A percentile compares a stretch with the other conserved stretches of the same genome.
These are phyloP conservation scores for Chloris gayana DNA, from an alignment of 176 grass and related monocot genomes.

Conservation along the genomic window DNA sequence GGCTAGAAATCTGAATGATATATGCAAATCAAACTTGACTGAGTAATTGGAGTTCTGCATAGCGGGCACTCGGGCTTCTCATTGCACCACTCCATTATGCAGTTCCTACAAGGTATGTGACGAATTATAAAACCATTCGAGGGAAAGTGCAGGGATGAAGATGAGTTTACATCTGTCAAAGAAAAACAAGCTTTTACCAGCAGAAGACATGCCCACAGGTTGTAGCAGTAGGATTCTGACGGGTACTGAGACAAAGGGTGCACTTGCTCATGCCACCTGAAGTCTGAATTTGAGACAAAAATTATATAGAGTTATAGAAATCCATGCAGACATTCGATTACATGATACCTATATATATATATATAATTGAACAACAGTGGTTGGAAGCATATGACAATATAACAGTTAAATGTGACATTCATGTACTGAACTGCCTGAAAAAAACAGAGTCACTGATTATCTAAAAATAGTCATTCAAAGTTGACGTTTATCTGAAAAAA, in stretches of 20 bases:
- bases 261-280: slow-evolving; percentile 81
- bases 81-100: slow-evolving; percentile 99
- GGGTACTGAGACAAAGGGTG: slow-evolving; percentile 83
- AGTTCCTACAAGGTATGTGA: slow-evolving; percentile 67
- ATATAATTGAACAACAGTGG: not conserved
- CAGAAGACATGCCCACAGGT: slow-evolving; percentile 98
- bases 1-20: slow-evolving; percentile 96
- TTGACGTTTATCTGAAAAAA: not conserved
- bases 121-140: slow-evolving; percentile 29
- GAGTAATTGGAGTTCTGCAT: slow-evolving; percentile 82
- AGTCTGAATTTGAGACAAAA: slow-evolving; percentile 51
- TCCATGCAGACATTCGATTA: not conserved
- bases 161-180: not conserved
- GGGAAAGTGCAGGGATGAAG: not conserved
- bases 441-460: slow-evolving; percentile 2
- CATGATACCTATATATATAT: not conserved
- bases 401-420: no score
- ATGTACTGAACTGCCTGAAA: no score
- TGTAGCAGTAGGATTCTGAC: slow-evolving; percentile 93
- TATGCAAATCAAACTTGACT: slow-evolving; percentile 93
- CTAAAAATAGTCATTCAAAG: not conserved
- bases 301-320: not conserved
- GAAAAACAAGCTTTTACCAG: slow-evolving; percentile 58
- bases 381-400: slow-evolving; percentile 18
- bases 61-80: slow-evolving; percentile 98